Percentiles rank a stretch among this genome's conserved stretches.
Evolutionary conservation across 805 yeast species (phyloP).

Genomic region (Zygosaccharomyces gambellarensis): DNA sequence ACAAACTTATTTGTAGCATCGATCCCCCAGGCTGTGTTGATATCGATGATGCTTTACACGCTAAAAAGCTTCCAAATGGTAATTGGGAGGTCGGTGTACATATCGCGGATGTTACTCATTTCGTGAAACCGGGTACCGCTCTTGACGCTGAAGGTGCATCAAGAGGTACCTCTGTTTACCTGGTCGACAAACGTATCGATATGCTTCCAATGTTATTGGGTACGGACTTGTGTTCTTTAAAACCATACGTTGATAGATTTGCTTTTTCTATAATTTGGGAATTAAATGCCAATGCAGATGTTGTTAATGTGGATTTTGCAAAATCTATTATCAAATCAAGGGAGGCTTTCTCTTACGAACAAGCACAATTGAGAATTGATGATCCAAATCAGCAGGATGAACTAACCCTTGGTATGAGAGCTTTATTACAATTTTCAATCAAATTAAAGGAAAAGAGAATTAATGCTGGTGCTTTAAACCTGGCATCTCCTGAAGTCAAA

Average conservation of each 20-base stretch:
- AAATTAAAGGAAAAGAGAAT: constrained; percentile 78
- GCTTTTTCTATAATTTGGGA: constrained; percentile 98
- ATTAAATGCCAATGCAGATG: constrained; percentile 77
- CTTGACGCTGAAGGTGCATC: constrained; percentile 94
- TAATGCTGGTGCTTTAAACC: constrained; percentile 92
- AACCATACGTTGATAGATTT: constrained; percentile 91
- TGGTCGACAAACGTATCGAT: constrained; percentile 97
- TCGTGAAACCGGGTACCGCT: constrained; percentile 88
- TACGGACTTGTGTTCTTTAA: constrained; percentile 90
- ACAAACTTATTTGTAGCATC: constrained; percentile 85
- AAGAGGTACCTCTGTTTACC: constrained; percentile 93
- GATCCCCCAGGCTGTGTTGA: constrained; percentile 99
- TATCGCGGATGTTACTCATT: constrained; percentile 97
- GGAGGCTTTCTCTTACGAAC: constrained; percentile 91
- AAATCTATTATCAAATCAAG: constrained; percentile 87
- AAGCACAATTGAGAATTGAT: constrained; percentile 88
- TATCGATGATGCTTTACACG: constrained; percentile 97
- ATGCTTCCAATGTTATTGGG: constrained; percentile 95
- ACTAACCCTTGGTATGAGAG: constrained; percentile 84
- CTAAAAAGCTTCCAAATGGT: constrained; percentile 78
- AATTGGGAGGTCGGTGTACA: constrained; percentile 97
- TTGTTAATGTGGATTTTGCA: constrained; percentile 69
- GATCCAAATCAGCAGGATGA: constrained; percentile 73
- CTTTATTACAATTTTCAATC: constrained; percentile 71
- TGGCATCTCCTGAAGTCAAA: constrained; percentile 97